Percentiles rank a stretch among this genome's conserved stretches.
phyloP scores from a whole-genome alignment of 495 filamentous ascomycete genomes.

The Neurospora sp. region DNA sequence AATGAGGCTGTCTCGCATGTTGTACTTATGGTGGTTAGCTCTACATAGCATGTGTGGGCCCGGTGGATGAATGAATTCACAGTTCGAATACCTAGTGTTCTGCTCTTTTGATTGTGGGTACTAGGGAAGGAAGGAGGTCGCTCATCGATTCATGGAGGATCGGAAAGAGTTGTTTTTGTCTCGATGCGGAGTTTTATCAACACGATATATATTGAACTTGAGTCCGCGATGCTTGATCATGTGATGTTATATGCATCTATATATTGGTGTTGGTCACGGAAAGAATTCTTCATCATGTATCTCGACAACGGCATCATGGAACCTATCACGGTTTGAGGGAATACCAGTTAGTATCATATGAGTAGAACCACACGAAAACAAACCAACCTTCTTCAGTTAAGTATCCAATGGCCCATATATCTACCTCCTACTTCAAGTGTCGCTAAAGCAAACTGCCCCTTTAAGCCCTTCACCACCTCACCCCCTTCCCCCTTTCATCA shows the following conservation, averaged over 20 bases:
- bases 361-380: not conserved
- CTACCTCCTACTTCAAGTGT: not conserved
- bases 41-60: not conserved
- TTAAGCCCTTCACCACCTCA: not conserved
- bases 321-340: no score
- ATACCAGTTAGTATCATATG: not conserved
- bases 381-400: not conserved
- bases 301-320: no score
- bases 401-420: not conserved
- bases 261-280: not conserved
- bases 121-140: not conserved
- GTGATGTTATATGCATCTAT: not conserved
- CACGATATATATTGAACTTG: not conserved
- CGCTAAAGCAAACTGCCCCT: not conserved
- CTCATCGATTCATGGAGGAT: not conserved
- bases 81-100: not conserved
- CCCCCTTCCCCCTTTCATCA: slow-evolving; percentile 20
- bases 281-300: not conserved
- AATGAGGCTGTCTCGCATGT: not conserved
- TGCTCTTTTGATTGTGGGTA: not conserved
- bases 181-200: not conserved
- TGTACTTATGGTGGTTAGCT: not conserved
- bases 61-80: not conserved
- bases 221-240: not conserved
- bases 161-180: not conserved